phyloP scores from a whole-genome alignment of 106 monocot genomes.

The Allium fistulosum region DNA sequence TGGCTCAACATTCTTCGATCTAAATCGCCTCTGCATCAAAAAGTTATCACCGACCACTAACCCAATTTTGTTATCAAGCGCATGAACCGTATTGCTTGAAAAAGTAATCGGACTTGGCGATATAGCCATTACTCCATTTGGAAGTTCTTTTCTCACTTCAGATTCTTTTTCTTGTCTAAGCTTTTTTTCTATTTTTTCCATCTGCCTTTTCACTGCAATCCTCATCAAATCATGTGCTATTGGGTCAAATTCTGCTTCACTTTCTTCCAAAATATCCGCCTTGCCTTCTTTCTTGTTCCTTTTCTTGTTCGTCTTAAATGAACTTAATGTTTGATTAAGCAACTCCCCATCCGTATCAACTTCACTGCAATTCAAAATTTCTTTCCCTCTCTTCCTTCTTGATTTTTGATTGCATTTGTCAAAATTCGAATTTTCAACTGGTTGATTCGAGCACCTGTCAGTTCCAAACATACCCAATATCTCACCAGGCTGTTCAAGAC shows the following conservation, averaged over 20 bases:
- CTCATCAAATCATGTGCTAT: conserved; percentile 12
- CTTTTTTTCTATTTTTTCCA: conserved; percentile 14
- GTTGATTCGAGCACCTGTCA: too few relatives aligned
- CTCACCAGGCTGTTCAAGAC: too few relatives aligned
- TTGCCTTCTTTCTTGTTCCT: background rate
- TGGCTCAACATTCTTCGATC: conserved; percentile 80
- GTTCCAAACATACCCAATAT: too few relatives aligned
- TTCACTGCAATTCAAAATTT: too few relatives aligned
- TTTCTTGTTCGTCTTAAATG: background rate
- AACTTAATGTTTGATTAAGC: conserved; percentile 2
- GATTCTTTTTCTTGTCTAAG: background rate
- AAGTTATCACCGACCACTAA: conserved; percentile 11
- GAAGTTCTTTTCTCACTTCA: conserved; percentile 44
- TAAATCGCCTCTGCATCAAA: conserved; percentile 33
- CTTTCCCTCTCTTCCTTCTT: too few relatives aligned
- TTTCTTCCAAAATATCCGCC: background rate
- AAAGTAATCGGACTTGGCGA: conserved; percentile 14
- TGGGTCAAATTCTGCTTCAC: background rate
- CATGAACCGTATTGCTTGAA: conserved; percentile 10
- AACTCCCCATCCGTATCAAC: background rate
- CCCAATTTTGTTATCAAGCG: conserved; percentile 28
- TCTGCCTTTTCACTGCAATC: conserved; percentile 15
- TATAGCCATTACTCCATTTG: conserved; percentile 84
- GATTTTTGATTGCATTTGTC: too few relatives aligned
- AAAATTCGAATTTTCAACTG: too few relatives aligned